A percentile compares a stretch with the other conserved stretches of the same genome.
These are phyloP conservation scores for Fragaria nilgerrensis DNA, from an alignment of 306 rosid species.

Conservation along the genomic window DNA sequence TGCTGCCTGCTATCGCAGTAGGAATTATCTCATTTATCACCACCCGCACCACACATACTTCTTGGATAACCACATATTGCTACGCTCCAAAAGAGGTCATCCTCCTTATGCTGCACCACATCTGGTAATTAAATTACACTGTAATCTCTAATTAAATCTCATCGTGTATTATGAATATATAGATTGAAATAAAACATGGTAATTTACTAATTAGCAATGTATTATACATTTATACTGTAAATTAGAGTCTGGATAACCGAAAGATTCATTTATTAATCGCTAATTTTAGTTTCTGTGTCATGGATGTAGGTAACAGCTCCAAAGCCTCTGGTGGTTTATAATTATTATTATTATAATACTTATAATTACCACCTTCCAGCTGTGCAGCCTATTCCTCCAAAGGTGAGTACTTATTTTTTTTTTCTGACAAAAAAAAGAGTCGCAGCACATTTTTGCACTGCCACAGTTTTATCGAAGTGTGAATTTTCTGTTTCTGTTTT, in stretches of 20 bases:
- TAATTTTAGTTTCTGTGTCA: not conserved
- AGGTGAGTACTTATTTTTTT: not conserved
- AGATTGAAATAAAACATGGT: no score
- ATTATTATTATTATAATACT: not conserved
- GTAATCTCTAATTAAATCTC: no score
- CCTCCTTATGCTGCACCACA: not conserved
- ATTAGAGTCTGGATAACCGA: not conserved
- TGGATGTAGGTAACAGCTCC: not conserved
- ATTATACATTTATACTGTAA: not conserved
- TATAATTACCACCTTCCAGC: not conserved
- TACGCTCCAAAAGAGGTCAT: not conserved
- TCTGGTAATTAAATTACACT: not conserved
- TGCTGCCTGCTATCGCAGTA: not conserved
- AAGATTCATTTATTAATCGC: no score
- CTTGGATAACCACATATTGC: constrained; percentile 13
- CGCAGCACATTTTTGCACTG: not conserved
- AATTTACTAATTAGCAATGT: no score
- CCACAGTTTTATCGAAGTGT: no score
- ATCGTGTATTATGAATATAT: no score
- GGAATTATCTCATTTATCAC: not conserved
- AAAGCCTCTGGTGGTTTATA: not conserved
- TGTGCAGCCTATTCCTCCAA: not conserved
- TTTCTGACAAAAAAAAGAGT: not conserved
- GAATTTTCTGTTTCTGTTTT: not conserved
- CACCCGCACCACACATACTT: not conserved